Base-by-base conservation (phyloP, 371 early-diverging fungal genomes). In the Nematocida major region DNA sequence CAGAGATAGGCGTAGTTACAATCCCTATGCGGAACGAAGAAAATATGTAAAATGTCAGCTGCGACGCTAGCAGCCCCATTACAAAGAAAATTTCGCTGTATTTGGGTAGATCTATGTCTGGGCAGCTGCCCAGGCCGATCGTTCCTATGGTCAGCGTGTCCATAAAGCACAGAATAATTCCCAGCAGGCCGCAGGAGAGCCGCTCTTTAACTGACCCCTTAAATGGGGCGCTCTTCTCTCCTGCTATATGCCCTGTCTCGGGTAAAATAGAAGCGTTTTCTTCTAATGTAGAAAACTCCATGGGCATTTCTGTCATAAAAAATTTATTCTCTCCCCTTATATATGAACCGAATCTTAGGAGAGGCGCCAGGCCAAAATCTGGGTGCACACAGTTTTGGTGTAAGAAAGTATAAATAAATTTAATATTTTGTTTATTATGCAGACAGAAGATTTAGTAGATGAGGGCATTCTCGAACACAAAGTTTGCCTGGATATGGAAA, bases 401-500 rank as follows among this genome's bases (percentile, higher is more conserved):
- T 43, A 43, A 43, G 11, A 43, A n/a, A 43, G 45, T 43, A 43
- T 43, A 43, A 43, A 43, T 43, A 43, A 66, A 68, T 38, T 68
- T 54, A 68, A 43, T 68, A 30, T 57, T 68, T 69, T 57, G 59
- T 67, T 67, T 67, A 18, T 40, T 53, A 67, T 67, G 67, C 22
- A 54, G 34, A 67, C 53, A n/a, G 32, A 67, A 39, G 36, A 20
- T 4, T n/a, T 47, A 15, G n/a, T 28, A 43, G 48, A 68, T 4
- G 59, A 54, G 4, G 66, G 76, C n/a, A 36, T 59, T 4, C 24
- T 63, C 3, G 76, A 73, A 61, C 96, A 96, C 84, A 89, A 90
- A 59, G 90, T 89, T 67, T 88, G 92, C 79, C 93, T 94, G 87
- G 92, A 92, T 80, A 89, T 95, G 38, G 91, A 84, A 76, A 63